phyloP scores from a whole-genome alignment of 2,329 filamentous ascomycete species.

The Paramyrothecium sp. region DNA sequence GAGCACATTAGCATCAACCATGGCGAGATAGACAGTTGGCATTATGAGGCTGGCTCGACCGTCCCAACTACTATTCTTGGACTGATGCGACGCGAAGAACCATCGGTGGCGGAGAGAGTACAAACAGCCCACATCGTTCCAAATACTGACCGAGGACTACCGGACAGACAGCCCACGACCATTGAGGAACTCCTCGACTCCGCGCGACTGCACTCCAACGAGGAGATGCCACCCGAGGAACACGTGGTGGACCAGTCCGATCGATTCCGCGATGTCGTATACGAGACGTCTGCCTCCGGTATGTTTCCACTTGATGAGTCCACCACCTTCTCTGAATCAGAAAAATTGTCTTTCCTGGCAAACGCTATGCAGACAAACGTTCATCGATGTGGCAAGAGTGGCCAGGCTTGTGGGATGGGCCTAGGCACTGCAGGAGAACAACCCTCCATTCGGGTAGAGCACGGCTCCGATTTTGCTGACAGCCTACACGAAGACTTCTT shows the following conservation, averaged over 20 bases:
- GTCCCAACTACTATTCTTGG: neutral
- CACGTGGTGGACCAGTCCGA: neutral
- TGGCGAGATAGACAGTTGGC: neutral
- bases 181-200: neutral
- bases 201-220: neutral
- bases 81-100: neutral
- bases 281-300: neutral
- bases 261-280: neutral
- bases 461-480: neutral
- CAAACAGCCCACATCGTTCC: neutral
- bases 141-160: neutral
- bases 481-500: slow-evolving; percentile 1
- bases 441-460: slow-evolving; percentile 1
- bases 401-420: neutral
- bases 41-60: neutral
- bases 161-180: neutral
- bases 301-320: neutral
- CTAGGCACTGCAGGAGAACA: neutral
- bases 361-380: neutral
- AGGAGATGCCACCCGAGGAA: neutral
- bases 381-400: neutral
- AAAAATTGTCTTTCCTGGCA: neutral
- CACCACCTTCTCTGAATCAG: neutral
- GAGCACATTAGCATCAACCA: neutral
- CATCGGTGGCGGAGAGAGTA: neutral